Base-by-base conservation (phyloP, 768 basidiomycete genomes). In the Dacryopinax primogenitus region DNA sequence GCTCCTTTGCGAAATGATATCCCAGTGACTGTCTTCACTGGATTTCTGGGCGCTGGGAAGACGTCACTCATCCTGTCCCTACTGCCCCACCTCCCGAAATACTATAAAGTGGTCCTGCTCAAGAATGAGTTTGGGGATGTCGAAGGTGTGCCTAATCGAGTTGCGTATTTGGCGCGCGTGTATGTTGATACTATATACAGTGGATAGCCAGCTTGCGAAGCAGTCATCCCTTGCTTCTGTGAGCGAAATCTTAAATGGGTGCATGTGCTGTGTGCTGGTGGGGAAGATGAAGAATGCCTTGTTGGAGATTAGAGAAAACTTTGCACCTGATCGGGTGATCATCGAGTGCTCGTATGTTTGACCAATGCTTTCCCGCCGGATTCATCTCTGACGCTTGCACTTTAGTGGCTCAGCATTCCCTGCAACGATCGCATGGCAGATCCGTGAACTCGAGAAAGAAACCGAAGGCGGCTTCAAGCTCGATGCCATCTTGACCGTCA, bases 71-170 rank as follows among this genome's bases (percentile, higher is more conserved):
- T 96, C 68, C 82, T 95, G 18, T 87, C 88, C 1, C 78, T 95
- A 0, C 81, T 96, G 1, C 86, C 87, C 1, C 84, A 85, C 69
- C 79, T 97, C 6, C 90, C 92, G 1, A 82, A 84, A 63, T 86
- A 89, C 70, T 94, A 94, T 80, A 90, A 84, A 70, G 87, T 89
- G 33, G 92, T 93, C 4, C 77, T 97, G 37, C 80, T 97, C 68
- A 97, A 97, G 79, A 97, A 97, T 77, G 94, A 97, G 74, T 96
- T 92, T 71, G 94, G 94, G 18, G 92, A 97, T 77, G 81, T 95
- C 13, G 84, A 94, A 82, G 90, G 90, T 87, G 35, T 32, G 74
- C 61, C 37, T 15, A 35, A 3, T 62, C 7, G 33, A 21, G 32
- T 68, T n/a, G n/a, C n/a, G 44, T 4, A 35, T 63, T 36, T 16